phyloP scores from a whole-genome alignment of 306 rosid species.

The Glycine soja region DNA sequence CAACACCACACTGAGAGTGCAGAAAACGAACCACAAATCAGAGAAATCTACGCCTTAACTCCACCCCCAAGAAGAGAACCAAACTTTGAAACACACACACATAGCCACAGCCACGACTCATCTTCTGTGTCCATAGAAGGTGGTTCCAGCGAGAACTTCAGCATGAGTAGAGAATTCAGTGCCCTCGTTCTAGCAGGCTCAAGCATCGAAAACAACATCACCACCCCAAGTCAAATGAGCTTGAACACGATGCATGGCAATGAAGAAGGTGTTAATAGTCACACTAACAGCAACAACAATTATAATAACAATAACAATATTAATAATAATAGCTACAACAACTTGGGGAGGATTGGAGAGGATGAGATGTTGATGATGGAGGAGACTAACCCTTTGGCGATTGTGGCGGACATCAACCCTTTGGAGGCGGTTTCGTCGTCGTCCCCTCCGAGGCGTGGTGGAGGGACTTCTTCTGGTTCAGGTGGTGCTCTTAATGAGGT shows the following conservation, averaged over 20 bases:
- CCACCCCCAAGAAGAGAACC: conserved; percentile 59
- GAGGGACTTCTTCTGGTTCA: not conserved
- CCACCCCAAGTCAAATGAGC: conserved; percentile 25
- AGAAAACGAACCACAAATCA: conserved; percentile 52
- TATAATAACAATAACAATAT: not conserved
- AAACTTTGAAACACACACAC: conserved; percentile 60
- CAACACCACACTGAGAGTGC: not conserved
- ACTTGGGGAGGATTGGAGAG: conserved; percentile 62
- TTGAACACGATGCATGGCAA: not conserved
- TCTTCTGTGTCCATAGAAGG: conserved; percentile 61
- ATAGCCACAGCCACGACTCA: conserved; percentile 60
- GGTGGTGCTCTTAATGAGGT: conserved; percentile 37
- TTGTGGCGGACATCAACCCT: conserved; percentile 72
- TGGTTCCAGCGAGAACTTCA: conserved; percentile 71
- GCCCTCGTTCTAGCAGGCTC: conserved; percentile 92
- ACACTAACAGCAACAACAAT: not conserved
- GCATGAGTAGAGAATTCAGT: conserved; percentile 87
- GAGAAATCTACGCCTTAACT: conserved; percentile 86
- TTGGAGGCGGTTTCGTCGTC: conserved; percentile 38
- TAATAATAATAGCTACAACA: not conserved
- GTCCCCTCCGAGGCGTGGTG: conserved; percentile 37
- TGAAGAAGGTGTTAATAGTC: conserved; percentile 17
- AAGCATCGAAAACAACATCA: conserved; percentile 46
- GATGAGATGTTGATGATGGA: conserved; percentile 60
- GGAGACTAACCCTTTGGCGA: conserved; percentile 84